Conservation (phyloP, 192 early-diverging fungal species). For the Lobosporangium transversale region DNA sequence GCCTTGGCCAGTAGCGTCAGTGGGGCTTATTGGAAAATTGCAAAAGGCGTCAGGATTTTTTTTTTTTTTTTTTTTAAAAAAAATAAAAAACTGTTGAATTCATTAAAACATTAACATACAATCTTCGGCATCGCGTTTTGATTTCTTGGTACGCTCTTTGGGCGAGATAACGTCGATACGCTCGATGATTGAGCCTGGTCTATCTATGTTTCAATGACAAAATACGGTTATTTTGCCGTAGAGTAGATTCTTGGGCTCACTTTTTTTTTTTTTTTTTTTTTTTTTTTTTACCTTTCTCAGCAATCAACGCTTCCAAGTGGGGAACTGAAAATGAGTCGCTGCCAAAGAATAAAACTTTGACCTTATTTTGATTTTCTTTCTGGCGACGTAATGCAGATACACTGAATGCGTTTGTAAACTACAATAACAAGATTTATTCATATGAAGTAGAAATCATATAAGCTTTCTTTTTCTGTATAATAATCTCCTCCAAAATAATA, state of each 20-base stretch:
- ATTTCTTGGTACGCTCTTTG: conserved; percentile 35
- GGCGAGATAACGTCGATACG: conserved; percentile 49
- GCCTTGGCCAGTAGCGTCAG: conserved; percentile 34
- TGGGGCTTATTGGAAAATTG: conserved; percentile 22
- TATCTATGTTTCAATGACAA: conserved; percentile 50
- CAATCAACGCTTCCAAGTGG: conserved; percentile 66
- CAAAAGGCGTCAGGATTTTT: background rate
- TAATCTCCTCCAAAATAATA: background rate
- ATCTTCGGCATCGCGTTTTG: conserved; percentile 41
- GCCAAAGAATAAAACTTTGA: conserved; percentile 85
- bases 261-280: no score
- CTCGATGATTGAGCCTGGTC: conserved; percentile 46
- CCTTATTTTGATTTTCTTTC: conserved; percentile 12
- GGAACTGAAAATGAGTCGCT: conserved; percentile 82
- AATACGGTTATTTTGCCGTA: background rate
- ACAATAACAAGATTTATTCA: background rate
- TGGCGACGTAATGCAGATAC: background rate
- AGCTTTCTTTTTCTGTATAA: background rate
- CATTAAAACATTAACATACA: conserved; percentile 17
- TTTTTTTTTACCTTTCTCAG: conserved; percentile 53
- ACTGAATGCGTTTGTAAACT: conserved; percentile 8
- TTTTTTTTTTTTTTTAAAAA: no score
- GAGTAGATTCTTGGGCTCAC: no score
- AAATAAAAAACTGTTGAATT: background rate
- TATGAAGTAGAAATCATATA: background rate